A percentile compares a stretch with the other conserved stretches of the same genome.
phyloP scores from a whole-genome alignment of 306 rosid genomes.

The Fragaria ananassa region DNA sequence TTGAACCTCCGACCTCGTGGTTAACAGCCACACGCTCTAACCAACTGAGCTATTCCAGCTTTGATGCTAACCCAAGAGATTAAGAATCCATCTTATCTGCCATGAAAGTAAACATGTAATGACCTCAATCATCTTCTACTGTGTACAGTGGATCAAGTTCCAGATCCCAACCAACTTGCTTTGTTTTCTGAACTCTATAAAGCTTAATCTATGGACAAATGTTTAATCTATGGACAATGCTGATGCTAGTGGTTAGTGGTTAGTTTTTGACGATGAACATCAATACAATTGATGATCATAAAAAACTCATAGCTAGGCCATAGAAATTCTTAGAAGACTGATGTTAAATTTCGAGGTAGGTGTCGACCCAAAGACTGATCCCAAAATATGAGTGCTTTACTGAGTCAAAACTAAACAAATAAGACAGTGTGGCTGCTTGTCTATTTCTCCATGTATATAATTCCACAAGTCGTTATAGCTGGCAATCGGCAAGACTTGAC shows the following conservation, averaged over 20 bases:
- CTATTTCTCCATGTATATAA: neutral
- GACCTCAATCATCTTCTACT: neutral
- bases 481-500: neutral
- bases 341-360: neutral
- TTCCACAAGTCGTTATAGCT: too few relatives aligned
- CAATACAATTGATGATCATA: neutral
- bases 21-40: neutral
- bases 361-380: neutral
- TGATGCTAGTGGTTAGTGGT: neutral
- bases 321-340: neutral
- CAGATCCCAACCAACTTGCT: neutral
- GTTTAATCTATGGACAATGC: neutral
- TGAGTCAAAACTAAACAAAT: neutral
- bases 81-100: neutral
- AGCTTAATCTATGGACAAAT: neutral
- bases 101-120: neutral
- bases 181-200: neutral
- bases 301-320: neutral
- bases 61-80: neutral
- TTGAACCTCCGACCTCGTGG: neutral
- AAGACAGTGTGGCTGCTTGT: neutral
- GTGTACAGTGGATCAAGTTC: neutral
- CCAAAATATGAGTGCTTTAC: neutral
- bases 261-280: neutral
- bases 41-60: neutral